Base-by-base conservation (phyloP, 495 filamentous ascomycete genomes). In the Aspergillus carlsbadensis region DNA sequence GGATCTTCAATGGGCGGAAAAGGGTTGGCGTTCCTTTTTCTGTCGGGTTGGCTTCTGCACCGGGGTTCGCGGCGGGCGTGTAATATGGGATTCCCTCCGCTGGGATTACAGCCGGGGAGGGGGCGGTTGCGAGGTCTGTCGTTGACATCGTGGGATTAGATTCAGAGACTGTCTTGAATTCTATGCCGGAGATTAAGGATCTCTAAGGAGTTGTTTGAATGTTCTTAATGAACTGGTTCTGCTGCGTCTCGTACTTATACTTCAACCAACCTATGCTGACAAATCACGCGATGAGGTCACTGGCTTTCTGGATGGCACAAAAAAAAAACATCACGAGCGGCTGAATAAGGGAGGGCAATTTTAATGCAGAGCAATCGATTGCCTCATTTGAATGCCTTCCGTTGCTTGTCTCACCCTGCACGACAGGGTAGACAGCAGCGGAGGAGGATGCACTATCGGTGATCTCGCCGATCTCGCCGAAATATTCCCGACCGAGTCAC, bases 1-100 rank as follows among this genome's bases (percentile, higher is more conserved):
- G 83, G 61, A 93, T 84, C 48, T 65, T 81, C 57, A 90, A 61
- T 0, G 86, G 87, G 17, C 78, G 78, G 70, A 88, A 89, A 36
- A 89, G 70, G 2, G 82, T 87, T 17, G 86, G 87, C 3, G 81
- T 71, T 5, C 67, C 66, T 45, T 72, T 69, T 39, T 73, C 65
- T 33, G 74, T 59, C 2, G 64, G 56, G 17, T 64, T 51, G 20
- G 82, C 29, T 20, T 83, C 78, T 2, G 80, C 82, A 31, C 84
- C 85, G 10, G 76, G 73, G 26, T 73, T 65, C 66, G 87, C 83
- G 22, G 67, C 72, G 13, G 85, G 84, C 1, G 84, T 87, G 68
- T 79, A 89, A 67, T 75, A 87, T 43, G 83, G 74, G 33, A 68
- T 39, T 6, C 64, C 61, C 15, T 55, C 47, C 5, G 70, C 64